A percentile compares a stretch with the other conserved stretches of the same genome.
Evolutionary conservation across 139 green algal species (phyloP).

Genomic region (Volvox africanus): DNA sequence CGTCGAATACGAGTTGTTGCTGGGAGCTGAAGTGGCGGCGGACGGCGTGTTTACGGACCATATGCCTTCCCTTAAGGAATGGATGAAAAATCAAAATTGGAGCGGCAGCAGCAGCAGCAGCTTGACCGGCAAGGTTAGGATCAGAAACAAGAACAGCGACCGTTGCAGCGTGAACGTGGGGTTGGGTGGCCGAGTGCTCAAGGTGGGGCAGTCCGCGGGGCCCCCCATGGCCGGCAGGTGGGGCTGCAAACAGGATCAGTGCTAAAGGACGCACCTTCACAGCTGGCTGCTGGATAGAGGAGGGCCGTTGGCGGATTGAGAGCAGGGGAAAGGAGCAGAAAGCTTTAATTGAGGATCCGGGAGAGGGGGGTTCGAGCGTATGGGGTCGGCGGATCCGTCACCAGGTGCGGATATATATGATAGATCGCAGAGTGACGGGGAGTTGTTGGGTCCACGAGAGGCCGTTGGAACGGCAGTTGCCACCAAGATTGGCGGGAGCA

Average conservation of each 20-base stretch:
- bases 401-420: too few relatives aligned
- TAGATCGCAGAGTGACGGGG: too few relatives aligned
- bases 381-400: too few relatives aligned
- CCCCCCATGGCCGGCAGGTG: too few relatives aligned
- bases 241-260: too few relatives aligned
- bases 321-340: background rate
- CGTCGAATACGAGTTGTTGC: constrained; percentile 19
- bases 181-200: background rate
- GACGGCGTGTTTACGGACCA: constrained; percentile 30
- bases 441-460: too few relatives aligned
- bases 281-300: too few relatives aligned
- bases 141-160: background rate
- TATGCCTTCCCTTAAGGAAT: constrained; percentile 20
- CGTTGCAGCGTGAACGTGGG: background rate
- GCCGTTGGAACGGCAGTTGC: too few relatives aligned
- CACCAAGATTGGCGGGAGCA: background rate
- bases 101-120: background rate
- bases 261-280: too few relatives aligned
- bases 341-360: too few relatives aligned
- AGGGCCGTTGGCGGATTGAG: too few relatives aligned
- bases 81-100: background rate
- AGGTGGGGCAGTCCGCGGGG: background rate
- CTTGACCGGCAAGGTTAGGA: background rate
- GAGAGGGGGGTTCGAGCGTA: too few relatives aligned
- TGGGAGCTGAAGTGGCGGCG: background rate